Conservation (phyloP, 2,329 filamentous ascomycete genomes). For the Amauroascus verrucosus region DNA sequence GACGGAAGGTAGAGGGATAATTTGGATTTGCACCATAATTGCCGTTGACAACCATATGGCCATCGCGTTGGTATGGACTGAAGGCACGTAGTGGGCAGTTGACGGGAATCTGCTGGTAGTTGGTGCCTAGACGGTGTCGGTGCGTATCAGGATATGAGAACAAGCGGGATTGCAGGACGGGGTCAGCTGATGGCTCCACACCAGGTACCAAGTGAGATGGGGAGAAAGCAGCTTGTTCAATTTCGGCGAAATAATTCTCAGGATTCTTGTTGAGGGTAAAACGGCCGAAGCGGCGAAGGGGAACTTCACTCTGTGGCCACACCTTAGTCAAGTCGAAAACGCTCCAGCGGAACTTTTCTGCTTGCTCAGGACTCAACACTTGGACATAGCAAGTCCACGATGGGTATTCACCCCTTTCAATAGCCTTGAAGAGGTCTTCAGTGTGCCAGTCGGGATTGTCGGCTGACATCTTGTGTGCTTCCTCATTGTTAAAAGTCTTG, state of each 20-base stretch:
- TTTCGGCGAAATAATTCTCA: constrained; percentile 59
- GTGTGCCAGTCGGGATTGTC: constrained; percentile 54
- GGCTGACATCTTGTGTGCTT: constrained; percentile 45
- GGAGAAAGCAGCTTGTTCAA: constrained; percentile 61
- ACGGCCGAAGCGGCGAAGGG: constrained; percentile 50
- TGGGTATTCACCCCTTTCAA: constrained; percentile 50
- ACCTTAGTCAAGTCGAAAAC: constrained; percentile 61
- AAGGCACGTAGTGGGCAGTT: constrained; percentile 46
- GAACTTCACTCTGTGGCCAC: constrained; percentile 55
- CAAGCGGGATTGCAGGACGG: constrained; percentile 57
- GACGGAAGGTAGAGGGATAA: constrained; percentile 39
- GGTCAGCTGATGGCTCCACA: constrained; percentile 59
- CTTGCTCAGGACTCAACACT: constrained; percentile 51
- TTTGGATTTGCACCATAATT: constrained; percentile 53
- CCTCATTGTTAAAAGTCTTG: constrained; percentile 49
- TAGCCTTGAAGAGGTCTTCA: constrained; percentile 55
- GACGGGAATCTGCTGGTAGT: constrained; percentile 56
- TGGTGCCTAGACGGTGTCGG: constrained; percentile 52
- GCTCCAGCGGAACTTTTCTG: constrained; percentile 51
- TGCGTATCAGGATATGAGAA: constrained; percentile 63
- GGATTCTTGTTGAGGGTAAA: constrained; percentile 56
- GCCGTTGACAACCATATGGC: constrained; percentile 55
- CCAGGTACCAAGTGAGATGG: constrained; percentile 58
- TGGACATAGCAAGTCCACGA: constrained; percentile 57
- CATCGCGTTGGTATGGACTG: constrained; percentile 63